phyloP scores from a whole-genome alignment of 192 early-diverging fungal genomes.

The Haplosporangium gracile region DNA sequence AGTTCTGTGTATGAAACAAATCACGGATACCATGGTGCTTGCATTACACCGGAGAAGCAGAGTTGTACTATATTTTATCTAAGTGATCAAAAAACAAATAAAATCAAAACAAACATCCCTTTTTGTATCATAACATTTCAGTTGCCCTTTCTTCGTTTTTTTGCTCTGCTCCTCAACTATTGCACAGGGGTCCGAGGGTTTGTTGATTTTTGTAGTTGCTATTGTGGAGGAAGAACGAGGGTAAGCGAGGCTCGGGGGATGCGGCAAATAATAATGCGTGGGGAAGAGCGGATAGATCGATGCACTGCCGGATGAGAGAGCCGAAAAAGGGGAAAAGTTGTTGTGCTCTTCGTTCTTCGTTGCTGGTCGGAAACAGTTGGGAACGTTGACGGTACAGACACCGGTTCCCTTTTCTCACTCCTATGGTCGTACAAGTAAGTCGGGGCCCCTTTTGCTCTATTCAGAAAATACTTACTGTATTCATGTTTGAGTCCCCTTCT shows the following conservation, averaged over 20 bases:
- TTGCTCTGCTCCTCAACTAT: neutral
- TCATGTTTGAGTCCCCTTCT: neutral
- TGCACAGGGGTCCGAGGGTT: neutral
- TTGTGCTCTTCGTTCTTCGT: neutral
- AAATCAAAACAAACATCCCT: neutral
- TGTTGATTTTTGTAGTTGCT: neutral
- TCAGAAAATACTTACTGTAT: neutral
- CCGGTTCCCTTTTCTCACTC: neutral
- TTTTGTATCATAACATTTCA: neutral
- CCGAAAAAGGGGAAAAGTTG: neutral
- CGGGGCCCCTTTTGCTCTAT: neutral
- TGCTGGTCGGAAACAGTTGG: neutral
- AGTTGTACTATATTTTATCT: conserved; percentile 5
- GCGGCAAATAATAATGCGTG: neutral
- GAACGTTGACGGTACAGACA: neutral
- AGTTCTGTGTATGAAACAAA: conserved; percentile 30
- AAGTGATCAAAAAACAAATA: neutral
- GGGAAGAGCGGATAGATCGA: neutral
- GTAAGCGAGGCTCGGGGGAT: neutral
- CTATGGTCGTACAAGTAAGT: neutral
- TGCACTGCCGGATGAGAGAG: neutral
- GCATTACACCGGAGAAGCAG: neutral
- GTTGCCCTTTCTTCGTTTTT: neutral
- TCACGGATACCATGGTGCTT: conserved; percentile 27
- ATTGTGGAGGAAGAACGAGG: neutral